phyloP scores from a whole-genome alignment of 1,139 yeast genomes.

The Blastobotrys illinoisensis region DNA sequence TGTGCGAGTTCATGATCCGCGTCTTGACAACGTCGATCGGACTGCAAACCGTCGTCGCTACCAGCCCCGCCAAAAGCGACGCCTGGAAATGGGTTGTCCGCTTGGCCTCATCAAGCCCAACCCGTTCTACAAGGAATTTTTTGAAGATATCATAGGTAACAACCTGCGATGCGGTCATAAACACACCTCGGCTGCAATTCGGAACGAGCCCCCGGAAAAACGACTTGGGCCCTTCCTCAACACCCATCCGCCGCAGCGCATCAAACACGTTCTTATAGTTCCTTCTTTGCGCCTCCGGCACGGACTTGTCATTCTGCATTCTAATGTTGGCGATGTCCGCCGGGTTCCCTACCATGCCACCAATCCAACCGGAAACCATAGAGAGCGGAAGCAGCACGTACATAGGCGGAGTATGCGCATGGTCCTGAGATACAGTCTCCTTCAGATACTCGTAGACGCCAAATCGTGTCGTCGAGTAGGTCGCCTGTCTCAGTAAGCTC shows the following conservation, averaged over 20 bases:
- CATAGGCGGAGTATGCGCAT: slow-evolving; percentile 38
- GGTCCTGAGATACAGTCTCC: slow-evolving; percentile 38
- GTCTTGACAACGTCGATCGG: slow-evolving; percentile 92
- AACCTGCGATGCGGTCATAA: slow-evolving; percentile 90
- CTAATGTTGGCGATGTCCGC: slow-evolving; percentile 83
- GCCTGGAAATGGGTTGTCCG: slow-evolving; percentile 73
- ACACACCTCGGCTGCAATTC: slow-evolving; percentile 70
- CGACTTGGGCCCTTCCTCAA: slow-evolving; percentile 56
- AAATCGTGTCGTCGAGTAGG: slow-evolving; percentile 80
- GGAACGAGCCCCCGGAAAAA: slow-evolving; percentile 73
- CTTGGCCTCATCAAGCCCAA: slow-evolving; percentile 53
- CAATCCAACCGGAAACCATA: slow-evolving; percentile 76
- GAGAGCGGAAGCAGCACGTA: slow-evolving; percentile 62
- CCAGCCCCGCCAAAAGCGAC: slow-evolving; percentile 72
- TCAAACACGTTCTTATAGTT: slow-evolving; percentile 75
- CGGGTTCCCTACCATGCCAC: slow-evolving; percentile 84
- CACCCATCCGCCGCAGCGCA: slow-evolving; percentile 57
- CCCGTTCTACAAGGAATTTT: slow-evolving; percentile 45
- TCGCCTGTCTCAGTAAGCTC: slow-evolving; percentile 76
- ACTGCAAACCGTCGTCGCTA: slow-evolving; percentile 85
- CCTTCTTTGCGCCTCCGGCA: slow-evolving; percentile 61
- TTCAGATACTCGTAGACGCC: slow-evolving; percentile 78
- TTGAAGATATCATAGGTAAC: slow-evolving; percentile 83
- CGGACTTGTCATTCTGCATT: slow-evolving; percentile 82
- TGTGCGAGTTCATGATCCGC: slow-evolving; percentile 65